Conservation (phyloP, 768 basidiomycete species). For the Agrocybe pediades region DNA sequence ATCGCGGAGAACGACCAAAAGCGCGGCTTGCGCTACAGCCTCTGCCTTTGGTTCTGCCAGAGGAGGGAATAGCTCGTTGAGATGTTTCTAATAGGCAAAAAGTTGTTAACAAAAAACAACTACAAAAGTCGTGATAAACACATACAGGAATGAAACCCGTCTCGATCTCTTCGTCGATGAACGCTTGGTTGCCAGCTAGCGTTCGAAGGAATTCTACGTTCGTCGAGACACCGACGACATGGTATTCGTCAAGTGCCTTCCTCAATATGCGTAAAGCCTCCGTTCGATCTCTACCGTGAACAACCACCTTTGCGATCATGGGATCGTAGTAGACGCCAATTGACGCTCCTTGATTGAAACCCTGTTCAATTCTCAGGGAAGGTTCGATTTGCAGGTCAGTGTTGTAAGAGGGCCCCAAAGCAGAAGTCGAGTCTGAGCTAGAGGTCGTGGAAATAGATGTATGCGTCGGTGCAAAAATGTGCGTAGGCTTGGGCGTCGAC, state of each 20-base stretch:
- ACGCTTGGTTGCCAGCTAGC: conserved; percentile 76
- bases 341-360: conserved; percentile 76
- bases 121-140: too few relatives aligned
- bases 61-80: conserved; percentile 77
- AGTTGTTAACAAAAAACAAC: neutral
- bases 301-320: conserved; percentile 91
- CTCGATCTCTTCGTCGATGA: conserved; percentile 80
- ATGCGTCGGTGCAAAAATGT: conserved; percentile 59
- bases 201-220: conserved; percentile 87
- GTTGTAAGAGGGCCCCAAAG: conserved; percentile 31
- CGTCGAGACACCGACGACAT: conserved; percentile 88
- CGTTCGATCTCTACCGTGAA: conserved; percentile 80
- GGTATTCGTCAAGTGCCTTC: conserved; percentile 83
- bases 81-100: conserved; percentile 67
- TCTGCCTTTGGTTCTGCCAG: conserved; percentile 58
- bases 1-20: conserved; percentile 74
- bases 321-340: conserved; percentile 92
- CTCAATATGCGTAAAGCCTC: conserved; percentile 83
- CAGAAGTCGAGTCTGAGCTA: conserved; percentile 24
- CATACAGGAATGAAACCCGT: conserved; percentile 89
- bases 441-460: conserved; percentile 22
- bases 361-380: conserved; percentile 85
- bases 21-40: conserved; percentile 75
- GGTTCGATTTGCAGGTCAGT: conserved; percentile 44
- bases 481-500: conserved; percentile 76